These are phyloP conservation scores for Globisporangium radiosum DNA, from an alignment of 352 stramenopile species.

Conservation along the genomic window DNA sequence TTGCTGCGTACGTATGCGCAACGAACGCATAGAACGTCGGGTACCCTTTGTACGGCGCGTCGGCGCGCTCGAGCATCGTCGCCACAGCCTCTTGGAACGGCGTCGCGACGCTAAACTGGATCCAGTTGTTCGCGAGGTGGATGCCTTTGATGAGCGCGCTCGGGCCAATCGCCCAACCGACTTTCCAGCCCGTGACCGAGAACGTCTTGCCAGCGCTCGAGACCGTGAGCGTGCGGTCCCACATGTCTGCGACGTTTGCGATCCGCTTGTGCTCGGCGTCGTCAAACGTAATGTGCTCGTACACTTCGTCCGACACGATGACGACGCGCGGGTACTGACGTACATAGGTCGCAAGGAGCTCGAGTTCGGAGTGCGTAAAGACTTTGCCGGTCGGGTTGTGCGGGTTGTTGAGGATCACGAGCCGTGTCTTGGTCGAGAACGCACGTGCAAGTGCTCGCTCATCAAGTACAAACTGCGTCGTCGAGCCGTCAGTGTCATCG, in stretches of 20 bases:
- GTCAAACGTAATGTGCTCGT: conserved; percentile 95
- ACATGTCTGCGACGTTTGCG: conserved; percentile 78
- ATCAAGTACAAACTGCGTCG: conserved; percentile 83
- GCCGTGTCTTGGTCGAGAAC: conserved; percentile 91
- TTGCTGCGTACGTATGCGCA: conserved; percentile 64
- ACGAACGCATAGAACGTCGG: conserved; percentile 78
- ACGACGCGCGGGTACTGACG: conserved; percentile 78
- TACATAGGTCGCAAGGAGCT: conserved; percentile 89
- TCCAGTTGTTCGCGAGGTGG: conserved; percentile 80
- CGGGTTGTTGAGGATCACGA: conserved; percentile 96
- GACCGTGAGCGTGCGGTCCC: conserved; percentile 82
- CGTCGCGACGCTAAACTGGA: conserved; percentile 82
- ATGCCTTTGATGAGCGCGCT: conserved; percentile 65
- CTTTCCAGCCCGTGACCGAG: conserved; percentile 90
- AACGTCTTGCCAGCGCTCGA: conserved; percentile 91
- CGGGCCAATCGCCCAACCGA: conserved; percentile 90
- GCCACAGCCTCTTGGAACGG: conserved; percentile 83
- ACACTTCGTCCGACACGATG: conserved; percentile 98
- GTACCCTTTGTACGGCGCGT: conserved; percentile 65
- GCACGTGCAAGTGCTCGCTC: conserved; percentile 68
- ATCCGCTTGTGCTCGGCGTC: conserved; percentile 59
- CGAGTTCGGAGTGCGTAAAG: conserved; percentile 91
- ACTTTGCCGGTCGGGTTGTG: conserved; percentile 99
- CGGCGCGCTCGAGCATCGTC: conserved; percentile 65
- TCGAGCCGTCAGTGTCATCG: conserved; percentile 11